Evolutionary conservation across 257 asterid species (phyloP).

Genomic region (Scutellaria barbata): DNA sequence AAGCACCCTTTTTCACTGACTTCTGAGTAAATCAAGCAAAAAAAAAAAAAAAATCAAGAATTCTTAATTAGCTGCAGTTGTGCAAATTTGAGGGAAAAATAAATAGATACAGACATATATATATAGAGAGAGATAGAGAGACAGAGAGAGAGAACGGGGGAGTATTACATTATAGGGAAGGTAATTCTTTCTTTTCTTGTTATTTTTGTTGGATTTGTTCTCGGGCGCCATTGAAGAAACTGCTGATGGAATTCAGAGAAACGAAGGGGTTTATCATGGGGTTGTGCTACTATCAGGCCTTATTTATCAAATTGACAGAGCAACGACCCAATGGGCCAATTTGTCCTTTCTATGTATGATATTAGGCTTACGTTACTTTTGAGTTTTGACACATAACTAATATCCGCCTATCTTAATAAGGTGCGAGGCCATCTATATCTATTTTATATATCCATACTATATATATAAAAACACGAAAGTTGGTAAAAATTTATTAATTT

Average conservation of each 20-base stretch:
- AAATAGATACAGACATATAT: background rate
- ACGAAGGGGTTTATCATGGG: constrained; percentile 25
- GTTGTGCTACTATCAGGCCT: constrained; percentile 22
- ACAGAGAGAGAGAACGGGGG: background rate
- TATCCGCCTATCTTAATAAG: too few species aligned
- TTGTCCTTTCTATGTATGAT: too few species aligned
- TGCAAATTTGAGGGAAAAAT: background rate
- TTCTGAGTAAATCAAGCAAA: constrained; percentile 49
- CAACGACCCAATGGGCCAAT: constrained; percentile 35
- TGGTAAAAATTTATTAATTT: too few species aligned
- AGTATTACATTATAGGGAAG: constrained; percentile 72
- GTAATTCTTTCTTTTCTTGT: constrained; percentile 74
- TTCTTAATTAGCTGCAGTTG: constrained; percentile 20
- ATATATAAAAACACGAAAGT: too few species aligned
- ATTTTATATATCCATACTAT: too few species aligned
- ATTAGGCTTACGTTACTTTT: too few species aligned
- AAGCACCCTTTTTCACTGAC: constrained; percentile 80
- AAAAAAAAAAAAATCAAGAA: background rate
- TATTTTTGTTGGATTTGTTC: constrained; percentile 53
- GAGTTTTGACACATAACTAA: too few species aligned
- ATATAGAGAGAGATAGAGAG: too few species aligned
- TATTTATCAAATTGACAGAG: background rate
- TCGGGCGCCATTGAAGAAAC: constrained; percentile 67
- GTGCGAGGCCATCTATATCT: too few species aligned
- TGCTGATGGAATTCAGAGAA: constrained; percentile 18